Evolutionary conservation across 768 basidiomycete species (phyloP).

Genomic region (Serpula lacrymans): DNA sequence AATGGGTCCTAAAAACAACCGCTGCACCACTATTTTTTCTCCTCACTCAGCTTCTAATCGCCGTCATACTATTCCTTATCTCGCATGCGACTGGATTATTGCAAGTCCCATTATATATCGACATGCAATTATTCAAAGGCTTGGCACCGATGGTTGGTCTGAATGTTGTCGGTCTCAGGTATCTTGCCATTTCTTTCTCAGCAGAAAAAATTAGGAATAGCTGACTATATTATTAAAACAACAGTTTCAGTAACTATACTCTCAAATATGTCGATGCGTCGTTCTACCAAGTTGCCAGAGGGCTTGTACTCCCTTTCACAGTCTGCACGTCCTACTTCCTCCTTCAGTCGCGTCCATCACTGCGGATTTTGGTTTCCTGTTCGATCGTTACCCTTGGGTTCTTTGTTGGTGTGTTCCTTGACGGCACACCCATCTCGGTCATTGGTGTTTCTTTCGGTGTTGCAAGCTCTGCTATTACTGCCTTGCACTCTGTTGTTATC

Average conservation of each 20-base stretch:
- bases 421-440: constrained; percentile 53
- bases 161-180: constrained; percentile 85
- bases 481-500: constrained; percentile 91
- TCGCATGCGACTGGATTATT: constrained; percentile 62
- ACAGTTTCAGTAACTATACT: constrained; percentile 84
- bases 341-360: constrained; percentile 72
- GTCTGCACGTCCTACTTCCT: constrained; percentile 81
- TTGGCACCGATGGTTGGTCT: constrained; percentile 72
- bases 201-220: too few species aligned
- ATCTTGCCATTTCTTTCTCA: constrained; percentile 10
- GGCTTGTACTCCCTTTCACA: constrained; percentile 91
- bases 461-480: constrained; percentile 80
- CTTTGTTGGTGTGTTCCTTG: constrained; percentile 83
- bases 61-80: constrained; percentile 69
- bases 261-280: constrained; percentile 94
- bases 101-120: constrained; percentile 63
- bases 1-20: constrained; percentile 85
- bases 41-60: constrained; percentile 75
- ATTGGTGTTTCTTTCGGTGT: constrained; percentile 81
- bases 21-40: constrained; percentile 83
- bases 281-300: constrained; percentile 94
- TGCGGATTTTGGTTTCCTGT: constrained; percentile 72
- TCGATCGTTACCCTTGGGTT: constrained; percentile 87
- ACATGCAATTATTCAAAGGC: constrained; percentile 63
- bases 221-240: constrained; percentile 13